Base-by-base conservation (phyloP, 768 basidiomycete species). In the Amanita jacksonii region DNA sequence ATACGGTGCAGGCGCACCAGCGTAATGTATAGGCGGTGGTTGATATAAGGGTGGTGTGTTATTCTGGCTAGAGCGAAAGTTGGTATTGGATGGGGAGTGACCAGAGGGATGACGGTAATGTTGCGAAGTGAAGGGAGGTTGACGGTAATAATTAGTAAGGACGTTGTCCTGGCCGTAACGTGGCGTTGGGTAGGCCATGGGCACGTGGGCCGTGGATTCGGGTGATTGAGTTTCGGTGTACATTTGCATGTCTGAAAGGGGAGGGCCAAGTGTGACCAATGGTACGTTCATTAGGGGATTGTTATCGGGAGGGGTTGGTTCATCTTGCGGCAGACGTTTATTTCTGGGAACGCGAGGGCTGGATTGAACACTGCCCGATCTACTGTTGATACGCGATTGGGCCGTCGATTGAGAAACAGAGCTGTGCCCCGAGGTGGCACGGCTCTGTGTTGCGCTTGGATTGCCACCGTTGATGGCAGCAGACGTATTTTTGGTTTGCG, bases 381-480 rank as follows among this genome's bases (percentile, higher is more conserved):
- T 62, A 36, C 73, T 74, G 35, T 70, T 67, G 22, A 59, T 54
- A 41, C 65, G 62, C 10, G 74, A 74, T 4, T 73, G 70, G 3
- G 69, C 58, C 41, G 54, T 49, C 33, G 57, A 62, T 5, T 54
- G 58, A 8, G 55, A 43, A 16, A 48, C 52, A 13, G 62, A 63
- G 37, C 53, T 60, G 38, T 56, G 53, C 4, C 56, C 58, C 16
- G 60, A 62, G 5, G 55, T 57, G 7, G 50, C 48, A 24, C 58
- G 52, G 22, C 54, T 58, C 31, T 50, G 51, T 8, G 51, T 41
- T 27, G 15, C n/a, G n/a, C 9, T 25, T 43, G 31, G 41, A 33
- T n/a, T n/a, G 6, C 25, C 23, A 28, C 24, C 28, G 27, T 36
- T 36, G 19, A 38, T 45, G 13, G 15, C 13, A 9, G 27, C 35